Conservation (phyloP, 371 early-diverging fungal genomes). For the Nematocida sp. region DNA sequence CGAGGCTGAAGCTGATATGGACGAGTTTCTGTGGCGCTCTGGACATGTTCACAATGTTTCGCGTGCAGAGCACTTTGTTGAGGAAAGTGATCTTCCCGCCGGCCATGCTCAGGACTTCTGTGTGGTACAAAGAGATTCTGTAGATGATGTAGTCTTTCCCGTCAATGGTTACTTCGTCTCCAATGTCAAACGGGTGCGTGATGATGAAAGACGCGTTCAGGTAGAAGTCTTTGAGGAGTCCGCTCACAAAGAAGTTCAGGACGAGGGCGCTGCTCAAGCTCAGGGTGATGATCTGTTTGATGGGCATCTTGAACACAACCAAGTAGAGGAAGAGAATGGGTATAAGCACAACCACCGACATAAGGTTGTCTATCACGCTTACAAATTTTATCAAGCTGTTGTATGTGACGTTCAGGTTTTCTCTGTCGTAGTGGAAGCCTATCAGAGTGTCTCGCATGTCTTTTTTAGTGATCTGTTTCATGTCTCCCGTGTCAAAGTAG, state of each 20-base stretch:
- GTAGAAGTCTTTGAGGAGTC: constrained; percentile 56
- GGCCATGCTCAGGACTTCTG: constrained; percentile 57
- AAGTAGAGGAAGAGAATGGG: constrained; percentile 58
- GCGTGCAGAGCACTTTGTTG: constrained; percentile 62
- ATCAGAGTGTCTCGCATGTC: constrained; percentile 62
- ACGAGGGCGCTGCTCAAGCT: constrained; percentile 60
- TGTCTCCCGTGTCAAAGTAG: constrained; percentile 59
- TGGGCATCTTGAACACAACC: constrained; percentile 58
- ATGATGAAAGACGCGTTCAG: constrained; percentile 59
- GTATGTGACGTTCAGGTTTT: constrained; percentile 58
- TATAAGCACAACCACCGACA: constrained; percentile 37
- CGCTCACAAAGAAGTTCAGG: constrained; percentile 60
- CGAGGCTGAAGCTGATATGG: constrained; percentile 57
- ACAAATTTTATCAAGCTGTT: constrained; percentile 56
- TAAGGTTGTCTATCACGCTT: constrained; percentile 47
- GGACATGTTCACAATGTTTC: constrained; percentile 63
- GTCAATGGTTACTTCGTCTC: constrained; percentile 64
- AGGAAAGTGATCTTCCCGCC: constrained; percentile 64
- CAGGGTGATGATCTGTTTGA: constrained; percentile 60
- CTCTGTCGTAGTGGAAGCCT: constrained; percentile 61
- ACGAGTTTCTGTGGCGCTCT: constrained; percentile 64
- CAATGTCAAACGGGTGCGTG: constrained; percentile 65
- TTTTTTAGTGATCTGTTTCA: constrained; percentile 58
- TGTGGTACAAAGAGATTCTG: constrained; percentile 57
- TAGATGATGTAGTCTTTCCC: constrained; percentile 58